A percentile compares a stretch with the other conserved stretches of the same genome.
These are phyloP conservation scores for Tylopilus orsonianus DNA, from an alignment of 1,284 basidiomycete genomes.

Conservation along the genomic window DNA sequence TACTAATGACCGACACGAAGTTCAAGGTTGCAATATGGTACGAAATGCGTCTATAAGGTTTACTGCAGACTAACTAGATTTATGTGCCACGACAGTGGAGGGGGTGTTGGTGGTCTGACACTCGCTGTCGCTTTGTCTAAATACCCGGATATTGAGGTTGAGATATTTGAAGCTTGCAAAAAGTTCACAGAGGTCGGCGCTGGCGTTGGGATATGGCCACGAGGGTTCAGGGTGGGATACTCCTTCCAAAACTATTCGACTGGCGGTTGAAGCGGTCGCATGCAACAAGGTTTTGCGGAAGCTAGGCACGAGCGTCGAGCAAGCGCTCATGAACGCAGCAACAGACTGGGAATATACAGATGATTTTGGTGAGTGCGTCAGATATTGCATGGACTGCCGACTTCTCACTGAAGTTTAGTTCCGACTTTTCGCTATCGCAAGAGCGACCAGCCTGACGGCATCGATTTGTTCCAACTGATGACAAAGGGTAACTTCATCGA, in stretches of 20 bases:
- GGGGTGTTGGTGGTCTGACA: conserved; percentile 52
- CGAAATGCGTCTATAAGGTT: neutral
- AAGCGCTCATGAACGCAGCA: conserved; percentile 44
- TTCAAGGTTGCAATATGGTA: conserved; percentile 27
- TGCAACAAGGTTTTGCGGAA: conserved; percentile 47
- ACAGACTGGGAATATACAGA: conserved; percentile 37
- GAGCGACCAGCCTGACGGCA: conserved; percentile 48
- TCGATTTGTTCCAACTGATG: conserved; percentile 46
- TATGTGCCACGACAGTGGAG: conserved; percentile 38
- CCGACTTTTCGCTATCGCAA: conserved; percentile 48
- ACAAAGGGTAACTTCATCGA: conserved; percentile 40
- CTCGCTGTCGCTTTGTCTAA: conserved; percentile 45
- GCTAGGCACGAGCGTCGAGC: conserved; percentile 44
- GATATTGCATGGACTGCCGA: neutral
- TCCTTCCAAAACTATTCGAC: neutral
- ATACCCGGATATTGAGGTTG: conserved; percentile 50
- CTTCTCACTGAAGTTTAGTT: conserved; percentile 32
- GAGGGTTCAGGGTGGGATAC: conserved; percentile 33
- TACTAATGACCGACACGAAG: neutral
- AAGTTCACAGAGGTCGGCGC: conserved; percentile 54
- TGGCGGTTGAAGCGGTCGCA: neutral
- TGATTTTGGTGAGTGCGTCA: conserved; percentile 33
- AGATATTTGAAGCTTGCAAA: conserved; percentile 51
- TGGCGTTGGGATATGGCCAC: conserved; percentile 54
- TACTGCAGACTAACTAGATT: conserved; percentile 1